Conservation (phyloP, 495 filamentous ascomycete genomes). For the Aspergillus saccharolyticus region DNA sequence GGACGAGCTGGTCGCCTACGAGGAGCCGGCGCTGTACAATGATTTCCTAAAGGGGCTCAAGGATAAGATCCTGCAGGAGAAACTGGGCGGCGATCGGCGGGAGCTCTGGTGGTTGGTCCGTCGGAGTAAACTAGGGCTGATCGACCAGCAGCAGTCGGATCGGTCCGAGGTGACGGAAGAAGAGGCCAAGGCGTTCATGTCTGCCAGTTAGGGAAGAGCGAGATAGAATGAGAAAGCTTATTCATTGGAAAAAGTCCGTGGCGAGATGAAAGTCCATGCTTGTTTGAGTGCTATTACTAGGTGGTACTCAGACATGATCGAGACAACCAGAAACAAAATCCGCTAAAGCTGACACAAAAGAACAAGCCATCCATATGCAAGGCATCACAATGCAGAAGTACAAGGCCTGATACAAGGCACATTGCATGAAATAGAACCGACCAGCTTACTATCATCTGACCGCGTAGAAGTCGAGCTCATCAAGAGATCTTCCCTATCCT, state of each 20-base stretch:
- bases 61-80: conserved; percentile 58
- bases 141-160: conserved; percentile 57
- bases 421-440: too few species aligned
- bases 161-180: conserved; percentile 59
- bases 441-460: too few species aligned
- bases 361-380: too few species aligned
- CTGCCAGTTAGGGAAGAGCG: conserved; percentile 18
- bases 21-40: conserved; percentile 76
- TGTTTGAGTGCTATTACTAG: too few species aligned
- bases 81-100: conserved; percentile 73
- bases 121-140: conserved; percentile 62
- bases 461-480: background rate
- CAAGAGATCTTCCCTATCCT: conserved; percentile 69
- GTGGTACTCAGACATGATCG: too few species aligned
- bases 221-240: background rate
- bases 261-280: too few species aligned
- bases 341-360: too few species aligned
- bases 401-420: background rate
- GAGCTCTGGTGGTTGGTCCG: conserved; percentile 80
- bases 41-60: conserved; percentile 68
- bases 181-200: conserved; percentile 55
- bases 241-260: too few species aligned
- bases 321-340: too few species aligned
- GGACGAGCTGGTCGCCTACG: conserved; percentile 68
- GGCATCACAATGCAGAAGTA: background rate